Evolutionary conservation across 495 filamentous ascomycete species (phyloP).

Genomic region (Neurospora hispaniola): DNA sequence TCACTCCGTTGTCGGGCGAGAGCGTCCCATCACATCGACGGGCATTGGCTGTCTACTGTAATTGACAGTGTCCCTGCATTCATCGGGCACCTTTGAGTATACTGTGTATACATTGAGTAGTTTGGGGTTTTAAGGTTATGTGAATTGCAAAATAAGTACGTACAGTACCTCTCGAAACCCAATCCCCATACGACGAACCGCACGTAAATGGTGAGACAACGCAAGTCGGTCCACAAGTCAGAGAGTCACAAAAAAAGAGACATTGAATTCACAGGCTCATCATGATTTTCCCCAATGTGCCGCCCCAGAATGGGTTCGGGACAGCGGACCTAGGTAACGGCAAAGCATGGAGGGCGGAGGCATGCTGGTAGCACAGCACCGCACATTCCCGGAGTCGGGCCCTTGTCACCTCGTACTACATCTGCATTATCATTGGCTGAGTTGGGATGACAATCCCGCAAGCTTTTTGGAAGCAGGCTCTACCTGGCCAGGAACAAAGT

Average conservation of each 20-base stretch:
- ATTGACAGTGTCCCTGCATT: not conserved
- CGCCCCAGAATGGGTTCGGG: not conserved
- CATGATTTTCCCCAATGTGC: not conserved
- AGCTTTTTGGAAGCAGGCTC: not conserved
- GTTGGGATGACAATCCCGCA: not conserved
- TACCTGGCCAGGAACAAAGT: not conserved
- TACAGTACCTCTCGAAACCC: not conserved
- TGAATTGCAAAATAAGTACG: not conserved
- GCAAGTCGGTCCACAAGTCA: not conserved
- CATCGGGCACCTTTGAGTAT: not conserved
- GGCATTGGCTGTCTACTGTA: not conserved
- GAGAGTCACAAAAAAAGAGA: not conserved
- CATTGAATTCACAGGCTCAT: not conserved
- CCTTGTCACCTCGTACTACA: not conserved
- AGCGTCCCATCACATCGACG: not conserved
- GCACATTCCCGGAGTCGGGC: not conserved
- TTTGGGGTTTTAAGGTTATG: not conserved
- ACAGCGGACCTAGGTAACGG: not conserved
- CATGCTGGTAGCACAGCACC: not conserved
- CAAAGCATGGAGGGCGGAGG: not conserved
- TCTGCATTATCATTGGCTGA: not conserved
- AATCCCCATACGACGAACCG: not conserved
- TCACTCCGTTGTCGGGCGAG: not conserved
- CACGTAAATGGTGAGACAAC: not conserved
- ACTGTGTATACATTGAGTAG: not conserved